Evolutionary conservation across 306 rosid genomes (phyloP), one percentile per base, ranked within the genome.

Genomic region (Gleditsia sinensis): DNA sequence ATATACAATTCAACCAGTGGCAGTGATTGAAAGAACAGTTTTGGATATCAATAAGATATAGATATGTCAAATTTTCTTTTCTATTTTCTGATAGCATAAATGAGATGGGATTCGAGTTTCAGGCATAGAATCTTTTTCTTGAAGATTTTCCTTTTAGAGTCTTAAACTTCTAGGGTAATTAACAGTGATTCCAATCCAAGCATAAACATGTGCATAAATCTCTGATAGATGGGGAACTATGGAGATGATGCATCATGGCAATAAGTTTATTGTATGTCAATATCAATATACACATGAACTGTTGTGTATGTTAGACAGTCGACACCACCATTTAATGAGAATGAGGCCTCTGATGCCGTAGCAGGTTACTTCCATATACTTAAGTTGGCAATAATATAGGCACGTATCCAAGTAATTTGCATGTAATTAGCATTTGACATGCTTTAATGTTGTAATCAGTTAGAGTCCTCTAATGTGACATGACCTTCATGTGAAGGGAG

Each of bases 31-130:
- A 55, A 72, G 63, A 21, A 14, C 5, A 30, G 42, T 25, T 64
- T 56, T 39, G 43, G 63, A 50, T 62, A 16, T 33, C 28, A 62
- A 60, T 42, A 54, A 71, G 68, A 78, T 62, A 6, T 43, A 57
- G 5, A 39, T 55, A 34, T 76, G 61, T 43, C 23, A 32, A 62
- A 45, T 5, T 76, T 46, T 9, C 62, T 43, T 57, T 72, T 42
- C 27, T 71, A 40, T 17, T 19, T 25, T 40, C 25, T 12, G 53
- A n/a, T n/a, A n/a, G 30, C 75, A 56, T 42, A 23, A 2, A 1
- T 51, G 58, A 21, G 28, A 21, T 51, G 13, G 58, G 9, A 51
- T 51, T 8, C 23, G 30, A 51, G 58, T 51, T 9, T 51, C 58
- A 45, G 25, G 53, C 3, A 37, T 78, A 24, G 57, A 43, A 63